Base-by-base conservation (phyloP, 768 basidiomycete species). In the Pleurotus cornucopiae region DNA sequence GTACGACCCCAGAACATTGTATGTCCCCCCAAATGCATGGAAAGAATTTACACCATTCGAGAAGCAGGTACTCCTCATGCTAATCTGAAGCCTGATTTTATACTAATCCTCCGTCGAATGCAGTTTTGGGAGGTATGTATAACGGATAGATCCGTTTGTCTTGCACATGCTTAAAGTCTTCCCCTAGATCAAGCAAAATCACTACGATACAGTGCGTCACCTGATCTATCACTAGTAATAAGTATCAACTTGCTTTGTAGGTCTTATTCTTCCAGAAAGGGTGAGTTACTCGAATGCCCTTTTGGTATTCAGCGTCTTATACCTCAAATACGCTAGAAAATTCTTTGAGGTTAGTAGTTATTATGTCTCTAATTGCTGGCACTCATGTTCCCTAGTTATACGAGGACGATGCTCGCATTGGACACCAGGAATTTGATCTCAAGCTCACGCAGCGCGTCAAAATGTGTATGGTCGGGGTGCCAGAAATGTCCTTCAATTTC, bases 191-290 rank as follows among this genome's bases (percentile, higher is more conserved):
- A 99, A 98, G 68, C 93, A 96, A 70, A 88, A 94, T 64, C 94
- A 98, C 66, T 98, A 85, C 67, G 97, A 99, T 71, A 99, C 97
- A 14, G 89, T 90, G 63, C 59, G 68, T 62, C 41, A 4, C 20
- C 43, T 26, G 40, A 25, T 69, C 34, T 6, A 61, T 51, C 67
- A 43, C 4, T n/a, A 41, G 13, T 41, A 16, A n/a, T 58, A 69
- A 7, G 43, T 20, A n/a, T 59, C 6, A 39, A 43, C 58, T 43
- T 41, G 38, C 63, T 46, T 55, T 21, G 57, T 25, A 89, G 87
- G 80, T 97, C 43, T 71, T 98, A 46, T 98, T 98, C 77, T 99
- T 98, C 73, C 97, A 99, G 72, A 98, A 99, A 83, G 97, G 97
- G 88, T 89, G 62, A 46, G 69, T 61, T 58, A 14, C n/a, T 21